phyloP scores from a whole-genome alignment of 331 rosid genomes.

The Phaseolus coccineus region DNA sequence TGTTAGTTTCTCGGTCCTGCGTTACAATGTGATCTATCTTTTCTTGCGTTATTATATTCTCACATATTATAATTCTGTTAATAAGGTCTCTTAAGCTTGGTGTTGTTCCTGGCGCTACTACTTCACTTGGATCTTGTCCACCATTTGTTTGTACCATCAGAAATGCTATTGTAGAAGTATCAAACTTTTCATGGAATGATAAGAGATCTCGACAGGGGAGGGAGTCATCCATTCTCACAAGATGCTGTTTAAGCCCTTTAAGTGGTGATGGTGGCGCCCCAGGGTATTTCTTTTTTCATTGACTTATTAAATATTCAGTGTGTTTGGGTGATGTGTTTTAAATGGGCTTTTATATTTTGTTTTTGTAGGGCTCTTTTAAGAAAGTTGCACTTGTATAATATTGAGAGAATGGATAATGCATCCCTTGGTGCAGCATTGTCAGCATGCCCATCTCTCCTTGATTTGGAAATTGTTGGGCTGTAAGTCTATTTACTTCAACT shows the following conservation, averaged over 20 bases:
- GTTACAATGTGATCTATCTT: conserved; percentile 9
- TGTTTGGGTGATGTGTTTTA: conserved; percentile 23
- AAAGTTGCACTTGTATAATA: conserved; percentile 87
- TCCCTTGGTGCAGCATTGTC: conserved; percentile 82
- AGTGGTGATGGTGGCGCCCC: conserved; percentile 71
- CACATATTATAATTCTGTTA: conserved; percentile 42
- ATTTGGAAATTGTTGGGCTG: conserved; percentile 98
- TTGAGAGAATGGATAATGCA: conserved; percentile 88
- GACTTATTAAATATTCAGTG: conserved; percentile 40
- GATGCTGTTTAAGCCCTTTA: conserved; percentile 95
- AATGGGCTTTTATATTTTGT: conserved; percentile 38
- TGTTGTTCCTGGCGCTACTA: conserved; percentile 73
- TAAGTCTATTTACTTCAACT: conserved; percentile 58
- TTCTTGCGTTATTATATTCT: conserved; percentile 26
- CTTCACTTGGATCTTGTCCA: conserved; percentile 74
- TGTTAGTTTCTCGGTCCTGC: conserved; percentile 19
- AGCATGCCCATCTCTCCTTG: conserved; percentile 89
- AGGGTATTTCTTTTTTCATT: conserved; percentile 65
- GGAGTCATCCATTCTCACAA: conserved; percentile 88
- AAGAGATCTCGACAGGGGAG: conserved; percentile 97
- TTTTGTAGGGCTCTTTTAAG: conserved; percentile 72
- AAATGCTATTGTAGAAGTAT: conserved; percentile 74
- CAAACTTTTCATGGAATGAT: conserved; percentile 90
- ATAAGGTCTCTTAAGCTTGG: conserved; percentile 97
- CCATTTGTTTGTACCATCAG: conserved; percentile 73